Conservation (phyloP, 2,329 filamentous ascomycete species). For the Sclerotinia minor region DNA sequence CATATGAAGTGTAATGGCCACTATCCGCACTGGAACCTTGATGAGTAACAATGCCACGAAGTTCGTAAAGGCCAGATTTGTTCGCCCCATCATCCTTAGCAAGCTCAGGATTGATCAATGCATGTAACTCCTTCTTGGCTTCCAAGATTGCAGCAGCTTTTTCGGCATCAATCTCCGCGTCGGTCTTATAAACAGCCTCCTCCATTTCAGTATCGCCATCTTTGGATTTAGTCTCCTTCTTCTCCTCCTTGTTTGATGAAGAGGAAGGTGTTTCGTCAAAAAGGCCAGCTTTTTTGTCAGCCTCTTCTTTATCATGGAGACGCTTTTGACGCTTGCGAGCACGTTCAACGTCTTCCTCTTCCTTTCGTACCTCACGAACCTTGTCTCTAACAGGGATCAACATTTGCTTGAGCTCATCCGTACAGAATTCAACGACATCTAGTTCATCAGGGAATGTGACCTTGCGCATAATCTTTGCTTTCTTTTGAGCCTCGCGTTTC, state of each 20-base stretch:
- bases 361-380: slow-evolving; percentile 91
- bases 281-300: slow-evolving; percentile 51
- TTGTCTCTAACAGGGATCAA: slow-evolving; percentile 93
- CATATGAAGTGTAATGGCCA: slow-evolving; percentile 95
- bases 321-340: slow-evolving; percentile 88
- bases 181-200: slow-evolving; percentile 71
- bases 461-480: slow-evolving; percentile 99
- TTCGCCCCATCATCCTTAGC: slow-evolving; percentile 80
- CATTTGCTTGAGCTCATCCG: slow-evolving; percentile 79
- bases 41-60: slow-evolving; percentile 91
- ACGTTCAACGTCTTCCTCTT: slow-evolving; percentile 89
- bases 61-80: slow-evolving; percentile 91
- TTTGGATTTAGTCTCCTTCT: slow-evolving; percentile 46
- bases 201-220: slow-evolving; percentile 73
- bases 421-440: slow-evolving; percentile 92
- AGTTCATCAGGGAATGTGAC: slow-evolving; percentile 94
- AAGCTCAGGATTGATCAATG: slow-evolving; percentile 73
- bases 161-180: slow-evolving; percentile 89
- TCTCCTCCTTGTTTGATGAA: slow-evolving; percentile 50
- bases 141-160: slow-evolving; percentile 70
- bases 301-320: slow-evolving; percentile 51
- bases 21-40: slow-evolving; percentile 96
- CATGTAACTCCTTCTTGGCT: slow-evolving; percentile 85
- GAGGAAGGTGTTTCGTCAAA: slow-evolving; percentile 45
- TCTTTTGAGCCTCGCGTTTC: slow-evolving; percentile 93